A percentile compares a stretch with the other conserved stretches of the same genome.
These are phyloP conservation scores for Excoecaria cochinchinensis DNA, from an alignment of 345 rosid genomes.

Conservation along the genomic window DNA sequence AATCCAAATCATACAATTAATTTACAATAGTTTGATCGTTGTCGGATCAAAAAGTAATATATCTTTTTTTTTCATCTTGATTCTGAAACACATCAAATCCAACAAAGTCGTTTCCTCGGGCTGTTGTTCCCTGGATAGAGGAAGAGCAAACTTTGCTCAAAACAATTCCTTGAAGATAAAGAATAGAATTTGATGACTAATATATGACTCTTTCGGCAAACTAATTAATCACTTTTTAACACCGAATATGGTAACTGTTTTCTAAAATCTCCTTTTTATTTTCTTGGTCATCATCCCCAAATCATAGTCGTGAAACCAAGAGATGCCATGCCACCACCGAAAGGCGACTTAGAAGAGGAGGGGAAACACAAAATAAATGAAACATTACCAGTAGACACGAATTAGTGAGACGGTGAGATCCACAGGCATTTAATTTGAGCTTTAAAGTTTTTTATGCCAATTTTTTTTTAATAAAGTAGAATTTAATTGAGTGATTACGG, in stretches of 20 bases:
- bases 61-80: too few relatives aligned
- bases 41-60: too few relatives aligned
- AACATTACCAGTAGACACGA: neutral
- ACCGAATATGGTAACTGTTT: too few relatives aligned
- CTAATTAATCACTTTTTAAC: too few relatives aligned
- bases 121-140: too few relatives aligned
- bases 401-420: neutral
- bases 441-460: neutral
- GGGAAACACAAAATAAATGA: neutral
- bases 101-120: too few relatives aligned
- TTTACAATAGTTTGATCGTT: too few relatives aligned
- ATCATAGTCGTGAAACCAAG: neutral
- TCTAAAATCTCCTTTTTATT: neutral
- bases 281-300: neutral
- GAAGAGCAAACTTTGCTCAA: neutral
- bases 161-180: neutral
- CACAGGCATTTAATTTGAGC: neutral
- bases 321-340: constrained; percentile 5
- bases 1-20: too few relatives aligned
- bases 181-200: neutral
- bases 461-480: neutral
- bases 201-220: constrained; percentile 1
- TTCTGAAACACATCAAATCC: too few relatives aligned
- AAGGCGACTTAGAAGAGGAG: neutral
- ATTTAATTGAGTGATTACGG: neutral